Evolutionary conservation across 495 filamentous ascomycete genomes (phyloP), one percentile per base, ranked within the genome.

Genomic region (Penicillium coffeae): DNA sequence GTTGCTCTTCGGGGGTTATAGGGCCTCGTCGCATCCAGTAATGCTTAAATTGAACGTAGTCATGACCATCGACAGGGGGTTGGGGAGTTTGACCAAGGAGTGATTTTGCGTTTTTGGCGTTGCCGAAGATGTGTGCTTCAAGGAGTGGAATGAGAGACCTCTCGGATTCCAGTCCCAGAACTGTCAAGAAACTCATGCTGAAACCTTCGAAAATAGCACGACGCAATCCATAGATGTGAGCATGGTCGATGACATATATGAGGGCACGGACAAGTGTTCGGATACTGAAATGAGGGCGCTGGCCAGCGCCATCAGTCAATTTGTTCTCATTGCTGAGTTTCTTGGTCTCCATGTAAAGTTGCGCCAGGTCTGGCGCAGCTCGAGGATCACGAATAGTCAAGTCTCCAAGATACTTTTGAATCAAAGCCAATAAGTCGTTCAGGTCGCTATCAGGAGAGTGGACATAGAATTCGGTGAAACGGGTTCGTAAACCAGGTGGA

Each of bases 101-200:
- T 27, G 86, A 79, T 56, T 76, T 77, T 0, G 79, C 66, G 66
- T 89, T 84, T 50, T 80, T 75, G 20, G 82, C 75, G 60, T 74
- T 79, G 36, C 80, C 76, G 35, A 95, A 80, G 4, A 99, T 75
- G 56, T 92, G 79, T 48, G 87, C 81, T 51, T 93, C 84, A 38
- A 97, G 88, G 9, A 94, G 65, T 1, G 92, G 88, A 37, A 84
- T 70, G 12, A 97, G 71, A n/a, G 86, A 72, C 38, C 74, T 71
- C 55, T 92, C 89, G 0, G 92, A 96, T 19, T 84, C 78, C 58
- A 78, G 74, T 55, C 90, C 81, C 14, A 99, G 73, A 16, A 94
- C 75, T 0, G 94, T 97, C 30, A 94, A 69, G 52, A 97, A 99
- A 50, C 89, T 89, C 94, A 99, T 97, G n/a, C 86, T 90, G 64